Conservation (phyloP, 148 eudicot species). For the Rhododendron griersonianum region DNA sequence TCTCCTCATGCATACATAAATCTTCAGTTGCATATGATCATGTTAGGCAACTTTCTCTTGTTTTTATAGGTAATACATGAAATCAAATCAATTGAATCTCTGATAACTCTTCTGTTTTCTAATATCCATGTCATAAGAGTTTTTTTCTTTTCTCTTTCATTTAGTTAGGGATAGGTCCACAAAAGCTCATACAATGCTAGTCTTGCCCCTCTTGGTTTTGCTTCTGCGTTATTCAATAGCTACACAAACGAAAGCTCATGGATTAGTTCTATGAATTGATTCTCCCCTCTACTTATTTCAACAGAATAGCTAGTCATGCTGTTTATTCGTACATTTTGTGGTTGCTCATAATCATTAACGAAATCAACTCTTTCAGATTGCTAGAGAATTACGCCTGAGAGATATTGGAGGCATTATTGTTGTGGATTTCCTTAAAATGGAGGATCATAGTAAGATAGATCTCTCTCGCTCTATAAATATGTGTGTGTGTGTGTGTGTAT, state of each 20-base stretch:
- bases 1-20: not conserved
- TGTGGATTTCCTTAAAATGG: constrained; percentile 93
- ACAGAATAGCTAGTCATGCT: not conserved
- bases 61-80: not conserved
- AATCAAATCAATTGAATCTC: not conserved
- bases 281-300: not conserved
- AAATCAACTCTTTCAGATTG: constrained; percentile 54
- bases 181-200: not conserved
- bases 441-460: constrained; percentile 58
- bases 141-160: not conserved
- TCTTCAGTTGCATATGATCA: not conserved
- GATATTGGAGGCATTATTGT: constrained; percentile 97
- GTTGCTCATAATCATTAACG: not conserved
- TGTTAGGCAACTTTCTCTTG: not conserved
- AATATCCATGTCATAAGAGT: not conserved
- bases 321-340: not conserved
- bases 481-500: not conserved
- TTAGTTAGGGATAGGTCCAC: not conserved
- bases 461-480: constrained; percentile 8
- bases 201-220: not conserved
- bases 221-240: not conserved
- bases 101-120: not conserved
- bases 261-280: not conserved
- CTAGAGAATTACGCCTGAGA: constrained; percentile 89
- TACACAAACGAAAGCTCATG: not conserved